Conservation (phyloP, 805 yeast species). For the Pichia thaimueangensis region DNA sequence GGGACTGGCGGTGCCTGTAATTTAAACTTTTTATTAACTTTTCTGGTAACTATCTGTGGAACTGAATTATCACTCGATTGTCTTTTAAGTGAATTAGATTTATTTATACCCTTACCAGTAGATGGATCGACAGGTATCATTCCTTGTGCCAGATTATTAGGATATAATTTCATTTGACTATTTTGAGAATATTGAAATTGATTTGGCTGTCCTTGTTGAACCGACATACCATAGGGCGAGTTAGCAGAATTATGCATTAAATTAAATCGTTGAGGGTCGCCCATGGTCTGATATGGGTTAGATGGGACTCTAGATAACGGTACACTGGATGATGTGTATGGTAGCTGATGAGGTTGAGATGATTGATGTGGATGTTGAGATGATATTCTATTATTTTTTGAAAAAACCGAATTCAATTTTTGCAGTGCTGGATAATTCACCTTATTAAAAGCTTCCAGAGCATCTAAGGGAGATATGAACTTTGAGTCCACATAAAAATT, state of each 20-base stretch:
- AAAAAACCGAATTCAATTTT: neutral
- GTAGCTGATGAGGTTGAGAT: neutral
- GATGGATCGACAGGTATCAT: neutral
- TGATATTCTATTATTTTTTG: neutral
- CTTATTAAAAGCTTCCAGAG: slow-evolving; percentile 44
- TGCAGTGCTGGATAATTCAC: slow-evolving; percentile 17
- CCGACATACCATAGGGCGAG: neutral
- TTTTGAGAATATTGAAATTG: neutral
- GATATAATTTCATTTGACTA: neutral
- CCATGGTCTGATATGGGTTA: neutral
- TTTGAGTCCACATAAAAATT: slow-evolving; percentile 38
- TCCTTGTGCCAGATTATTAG: neutral
- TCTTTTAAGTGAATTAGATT: neutral
- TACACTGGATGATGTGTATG: neutral
- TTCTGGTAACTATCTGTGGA: slow-evolving; percentile 4
- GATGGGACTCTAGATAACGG: neutral
- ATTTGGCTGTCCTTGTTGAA: neutral
- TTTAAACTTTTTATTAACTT: slow-evolving; percentile 6
- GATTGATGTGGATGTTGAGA: neutral
- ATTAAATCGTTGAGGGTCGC: neutral
- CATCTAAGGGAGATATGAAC: slow-evolving; percentile 42
- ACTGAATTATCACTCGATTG: neutral
- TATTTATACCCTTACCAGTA: neutral
- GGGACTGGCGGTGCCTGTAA: slow-evolving; percentile 8
- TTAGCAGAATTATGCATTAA: no score